A percentile compares a stretch with the other conserved stretches of the same genome.
Evolutionary conservation across 352 stramenopile species (phyloP).

Genomic region (Phytophthora pistaciae): DNA sequence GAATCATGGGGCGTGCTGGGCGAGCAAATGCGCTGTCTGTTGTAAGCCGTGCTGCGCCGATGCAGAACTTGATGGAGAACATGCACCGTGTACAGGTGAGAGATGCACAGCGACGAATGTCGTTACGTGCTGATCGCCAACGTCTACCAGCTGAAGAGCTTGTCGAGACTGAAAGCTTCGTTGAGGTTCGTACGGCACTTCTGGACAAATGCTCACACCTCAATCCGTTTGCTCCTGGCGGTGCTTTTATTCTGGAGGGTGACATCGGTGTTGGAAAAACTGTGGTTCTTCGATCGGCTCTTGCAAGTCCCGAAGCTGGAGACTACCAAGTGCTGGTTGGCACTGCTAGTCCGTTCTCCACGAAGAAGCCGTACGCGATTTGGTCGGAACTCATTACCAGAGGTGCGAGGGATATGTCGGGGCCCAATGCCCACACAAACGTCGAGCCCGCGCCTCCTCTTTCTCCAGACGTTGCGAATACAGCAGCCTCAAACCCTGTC

Average conservation of each 20-base stretch:
- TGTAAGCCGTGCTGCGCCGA: constrained; percentile 49
- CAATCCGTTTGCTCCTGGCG: constrained; percentile 69
- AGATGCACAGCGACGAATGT: constrained; percentile 77
- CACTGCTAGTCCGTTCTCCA: constrained; percentile 78
- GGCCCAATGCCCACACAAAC: not conserved
- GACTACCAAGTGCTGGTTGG: constrained; percentile 71
- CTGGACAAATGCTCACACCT: constrained; percentile 74
- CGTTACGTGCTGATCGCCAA: constrained; percentile 59
- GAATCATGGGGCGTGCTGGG: constrained; percentile 28
- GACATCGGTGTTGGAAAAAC: constrained; percentile 90
- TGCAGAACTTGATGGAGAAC: constrained; percentile 85
- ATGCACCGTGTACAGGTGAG: constrained; percentile 89
- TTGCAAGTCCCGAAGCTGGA: constrained; percentile 56
- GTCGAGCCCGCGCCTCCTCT: constrained; percentile 31
- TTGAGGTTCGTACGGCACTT: constrained; percentile 55
- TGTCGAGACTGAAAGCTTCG: constrained; percentile 74
- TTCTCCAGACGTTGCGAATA: constrained; percentile 24
- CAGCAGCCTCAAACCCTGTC: constrained; percentile 13
- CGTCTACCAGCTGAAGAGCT: constrained; percentile 49
- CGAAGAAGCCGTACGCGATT: constrained; percentile 82
- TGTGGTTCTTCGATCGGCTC: constrained; percentile 70
- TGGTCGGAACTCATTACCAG: constrained; percentile 84
- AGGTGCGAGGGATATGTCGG: constrained; percentile 50
- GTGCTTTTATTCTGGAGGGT: constrained; percentile 82
- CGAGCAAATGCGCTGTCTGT: constrained; percentile 37